Percentiles rank a stretch among this genome's conserved stretches.
phyloP scores from a whole-genome alignment of 768 basidiomycete genomes.

The Lenzites betulinus region DNA sequence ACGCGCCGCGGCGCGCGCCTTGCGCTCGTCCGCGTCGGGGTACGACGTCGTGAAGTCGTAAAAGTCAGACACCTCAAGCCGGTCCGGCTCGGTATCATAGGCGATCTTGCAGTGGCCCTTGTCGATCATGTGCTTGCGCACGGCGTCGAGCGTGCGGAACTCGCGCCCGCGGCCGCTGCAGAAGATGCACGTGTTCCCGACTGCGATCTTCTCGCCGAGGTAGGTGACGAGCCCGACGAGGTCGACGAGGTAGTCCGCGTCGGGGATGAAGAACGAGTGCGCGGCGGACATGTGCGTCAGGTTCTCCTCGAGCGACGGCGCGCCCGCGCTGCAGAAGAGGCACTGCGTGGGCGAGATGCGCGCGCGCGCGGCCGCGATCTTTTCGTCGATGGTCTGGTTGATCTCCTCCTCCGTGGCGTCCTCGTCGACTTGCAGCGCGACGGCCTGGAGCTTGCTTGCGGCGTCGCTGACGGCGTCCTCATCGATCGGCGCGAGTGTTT shows the following conservation, averaged over 20 bases:
- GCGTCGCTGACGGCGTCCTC: neutral
- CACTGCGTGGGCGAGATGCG: conserved; percentile 67
- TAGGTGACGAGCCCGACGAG: conserved; percentile 78
- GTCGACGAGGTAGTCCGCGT: conserved; percentile 88
- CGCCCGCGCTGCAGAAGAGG: conserved; percentile 74
- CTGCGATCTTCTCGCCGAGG: conserved; percentile 89
- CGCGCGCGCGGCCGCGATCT: conserved; percentile 70
- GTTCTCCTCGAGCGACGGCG: conserved; percentile 57
- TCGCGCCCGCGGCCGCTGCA: conserved; percentile 84
- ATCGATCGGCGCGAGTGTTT: conserved; percentile 9
- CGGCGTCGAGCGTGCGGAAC: conserved; percentile 83
- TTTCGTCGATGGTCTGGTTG: conserved; percentile 65
- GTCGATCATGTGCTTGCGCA: conserved; percentile 93
- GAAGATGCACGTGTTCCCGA: conserved; percentile 91
- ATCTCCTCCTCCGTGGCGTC: conserved; percentile 49
- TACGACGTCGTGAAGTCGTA: conserved; percentile 91
- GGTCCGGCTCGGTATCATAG: conserved; percentile 79
- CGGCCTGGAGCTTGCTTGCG: conserved; percentile 11
- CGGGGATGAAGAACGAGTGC: conserved; percentile 97
- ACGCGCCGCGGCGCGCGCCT: conserved; percentile 12
- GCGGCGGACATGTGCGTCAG: conserved; percentile 82
- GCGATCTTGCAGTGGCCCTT: conserved; percentile 97
- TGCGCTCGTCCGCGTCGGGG: conserved; percentile 46
- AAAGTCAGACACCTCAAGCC: conserved; percentile 86
- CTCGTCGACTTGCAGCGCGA: conserved; percentile 35